Evolutionary conservation across 192 early-diverging fungal genomes (phyloP).

Genomic region (Chytriomyces sp.): DNA sequence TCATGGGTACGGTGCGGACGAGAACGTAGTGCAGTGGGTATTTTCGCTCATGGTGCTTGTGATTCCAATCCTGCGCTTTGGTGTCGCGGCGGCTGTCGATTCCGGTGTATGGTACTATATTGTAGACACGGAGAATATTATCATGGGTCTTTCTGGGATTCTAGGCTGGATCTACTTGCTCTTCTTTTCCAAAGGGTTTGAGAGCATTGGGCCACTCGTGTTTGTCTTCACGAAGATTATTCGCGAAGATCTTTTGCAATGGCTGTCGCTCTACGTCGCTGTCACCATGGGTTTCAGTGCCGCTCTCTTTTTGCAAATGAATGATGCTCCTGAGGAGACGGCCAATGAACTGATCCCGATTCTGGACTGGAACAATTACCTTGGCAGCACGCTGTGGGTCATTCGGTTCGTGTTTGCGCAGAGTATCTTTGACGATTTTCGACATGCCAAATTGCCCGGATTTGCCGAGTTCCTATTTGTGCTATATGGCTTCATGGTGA

Average conservation of each 20-base stretch:
- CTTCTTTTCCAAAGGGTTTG: constrained; percentile 25
- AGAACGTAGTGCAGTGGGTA: constrained; percentile 27
- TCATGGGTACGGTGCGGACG: constrained; percentile 11
- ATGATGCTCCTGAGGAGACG: neutral
- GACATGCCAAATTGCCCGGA: constrained; percentile 8
- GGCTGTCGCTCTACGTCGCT: constrained; percentile 1
- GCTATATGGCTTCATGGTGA: constrained; percentile 12
- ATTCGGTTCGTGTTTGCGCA: constrained; percentile 28
- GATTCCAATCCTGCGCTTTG: constrained; percentile 22
- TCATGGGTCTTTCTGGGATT: constrained; percentile 22
- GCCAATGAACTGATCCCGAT: constrained; percentile 3
- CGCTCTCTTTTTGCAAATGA: constrained; percentile 33
- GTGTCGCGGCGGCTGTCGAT: neutral
- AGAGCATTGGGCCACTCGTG: constrained; percentile 20
- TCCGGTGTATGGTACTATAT: neutral
- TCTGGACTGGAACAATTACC: constrained; percentile 20
- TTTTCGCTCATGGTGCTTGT: neutral
- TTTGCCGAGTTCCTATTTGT: constrained; percentile 26
- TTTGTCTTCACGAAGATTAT: constrained; percentile 23
- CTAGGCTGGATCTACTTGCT: constrained; percentile 27
- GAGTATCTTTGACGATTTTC: constrained; percentile 19
- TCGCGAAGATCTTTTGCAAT: constrained; percentile 17
- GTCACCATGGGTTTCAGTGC: constrained; percentile 19
- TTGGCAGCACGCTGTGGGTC: constrained; percentile 18
- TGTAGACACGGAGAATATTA: constrained; percentile 21